Evolutionary conservation across 768 basidiomycete species (phyloP), one percentile per base, ranked within the genome.

Genomic region (Mycena vitilis): DNA sequence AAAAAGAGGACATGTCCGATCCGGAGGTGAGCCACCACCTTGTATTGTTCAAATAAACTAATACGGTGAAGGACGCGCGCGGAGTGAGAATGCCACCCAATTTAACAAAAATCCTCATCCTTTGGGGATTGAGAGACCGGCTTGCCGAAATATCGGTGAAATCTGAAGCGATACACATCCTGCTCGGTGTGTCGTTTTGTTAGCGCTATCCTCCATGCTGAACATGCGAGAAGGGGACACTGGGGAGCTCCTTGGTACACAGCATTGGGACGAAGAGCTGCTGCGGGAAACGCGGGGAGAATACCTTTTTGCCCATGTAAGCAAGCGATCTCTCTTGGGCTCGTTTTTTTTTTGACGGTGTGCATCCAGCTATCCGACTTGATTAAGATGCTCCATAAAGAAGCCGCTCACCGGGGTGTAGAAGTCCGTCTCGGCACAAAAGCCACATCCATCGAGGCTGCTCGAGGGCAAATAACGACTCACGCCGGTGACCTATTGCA

Each of bases 61-160:
- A 55, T 16, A 12, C 15, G 34, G 18, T 30, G 13, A 44, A 58
- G 57, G 25, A 44, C 42, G 15, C 36, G 7, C 64, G 54, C 30
- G 63, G 63, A 13, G 55, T 65, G 10, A 37, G 64, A 15, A 57
- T 59, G 64, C 56, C 64, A n/a, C 64, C 64, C 0, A 65, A 65
- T 44, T 12, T 65, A 23, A 58, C 64, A 47, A 65, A 65, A 25
- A 44, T 65, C 25, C 48, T 59, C 37, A n/a, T 51, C 12, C 56
- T 51, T 48, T 65, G 64, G 64, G 64, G 64, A n/a, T 36, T 65
- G 18, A 52, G 52, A 16, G 48, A 58, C 6, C 15, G 11, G 20
- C 38, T 65, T n/a, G 15, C 42, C 8, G 47, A 22, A 15, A 65
- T 58, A 49, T 58, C 64, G n/a, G 48, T 59, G 15, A 65, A 65